Conservation (phyloP, 345 rosid genomes). For the Citrus medica region DNA sequence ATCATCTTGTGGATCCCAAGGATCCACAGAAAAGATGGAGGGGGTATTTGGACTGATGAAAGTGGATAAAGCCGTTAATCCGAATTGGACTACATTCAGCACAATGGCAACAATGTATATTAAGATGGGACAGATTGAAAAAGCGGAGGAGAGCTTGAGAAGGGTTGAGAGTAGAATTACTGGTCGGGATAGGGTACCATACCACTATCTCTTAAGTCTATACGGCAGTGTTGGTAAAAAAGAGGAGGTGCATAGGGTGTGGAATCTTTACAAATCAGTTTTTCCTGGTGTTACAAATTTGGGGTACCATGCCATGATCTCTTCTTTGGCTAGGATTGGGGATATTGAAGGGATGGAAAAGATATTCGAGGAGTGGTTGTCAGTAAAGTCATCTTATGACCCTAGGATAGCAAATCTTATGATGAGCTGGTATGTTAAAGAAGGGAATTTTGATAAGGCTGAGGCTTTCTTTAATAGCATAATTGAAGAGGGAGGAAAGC, state of each 20-base stretch:
- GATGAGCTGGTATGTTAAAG: constrained; percentile 56
- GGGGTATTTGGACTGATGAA: constrained; percentile 74
- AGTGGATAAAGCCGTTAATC: constrained; percentile 46
- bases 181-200: constrained; percentile 76
- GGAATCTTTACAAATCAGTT: constrained; percentile 75
- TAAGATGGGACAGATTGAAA: constrained; percentile 63
- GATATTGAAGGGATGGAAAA: constrained; percentile 82
- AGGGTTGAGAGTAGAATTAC: constrained; percentile 77
- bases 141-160: constrained; percentile 83
- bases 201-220: constrained; percentile 81
- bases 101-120: constrained; percentile 90
- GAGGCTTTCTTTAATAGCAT: constrained; percentile 57
- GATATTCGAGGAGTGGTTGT: constrained; percentile 75
- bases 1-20: constrained; percentile 72
- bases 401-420: constrained; percentile 83
- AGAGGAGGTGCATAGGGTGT: constrained; percentile 67
- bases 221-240: constrained; percentile 72
- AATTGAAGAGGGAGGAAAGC: constrained; percentile 72
- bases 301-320: constrained; percentile 78
- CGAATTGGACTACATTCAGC: constrained; percentile 93
- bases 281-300: constrained; percentile 77
- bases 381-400: constrained; percentile 62
- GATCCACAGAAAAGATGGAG: constrained; percentile 72
- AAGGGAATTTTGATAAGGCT: constrained; percentile 58
- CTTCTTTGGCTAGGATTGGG: constrained; percentile 59